Evolutionary conservation across 2,329 filamentous ascomycete genomes (phyloP).

Genomic region (Scolecobasidium constrictum): DNA sequence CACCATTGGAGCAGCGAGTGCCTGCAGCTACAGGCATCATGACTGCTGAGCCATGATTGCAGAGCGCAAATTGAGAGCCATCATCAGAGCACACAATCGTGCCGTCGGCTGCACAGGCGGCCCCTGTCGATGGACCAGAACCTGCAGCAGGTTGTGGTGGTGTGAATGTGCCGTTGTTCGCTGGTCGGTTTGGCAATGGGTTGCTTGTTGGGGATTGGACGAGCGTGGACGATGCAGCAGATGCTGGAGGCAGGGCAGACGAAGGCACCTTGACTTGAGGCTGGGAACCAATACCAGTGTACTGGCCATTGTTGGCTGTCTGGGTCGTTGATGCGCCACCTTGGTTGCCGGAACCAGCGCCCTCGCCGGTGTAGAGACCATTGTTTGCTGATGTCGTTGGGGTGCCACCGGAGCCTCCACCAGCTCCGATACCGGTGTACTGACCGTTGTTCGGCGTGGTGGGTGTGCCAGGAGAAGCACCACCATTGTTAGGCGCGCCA

Average conservation of each 20-base stretch:
- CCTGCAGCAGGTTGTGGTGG: not conserved
- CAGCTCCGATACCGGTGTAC: not conserved
- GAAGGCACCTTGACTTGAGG: not conserved
- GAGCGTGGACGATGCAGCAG: not conserved
- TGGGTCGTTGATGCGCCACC: not conserved
- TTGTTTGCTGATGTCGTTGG: not conserved
- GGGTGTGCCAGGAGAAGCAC: not conserved
- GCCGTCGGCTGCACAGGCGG: slow-evolving; percentile 7
- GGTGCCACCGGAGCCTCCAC: not conserved
- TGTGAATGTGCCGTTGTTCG: not conserved
- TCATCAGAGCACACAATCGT: slow-evolving; percentile 7
- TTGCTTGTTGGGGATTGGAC: not conserved
- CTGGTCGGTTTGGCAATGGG: not conserved
- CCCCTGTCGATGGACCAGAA: not conserved
- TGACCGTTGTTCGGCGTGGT: not conserved
- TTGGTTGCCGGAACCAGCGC: not conserved
- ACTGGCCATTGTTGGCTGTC: not conserved
- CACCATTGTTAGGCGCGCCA: not conserved
- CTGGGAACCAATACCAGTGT: not conserved
- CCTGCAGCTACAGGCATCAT: slow-evolving; percentile 5
- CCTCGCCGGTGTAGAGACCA: not conserved
- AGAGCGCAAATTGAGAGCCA: slow-evolving; percentile 7
- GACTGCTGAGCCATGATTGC: slow-evolving; percentile 4
- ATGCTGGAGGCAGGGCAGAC: not conserved
- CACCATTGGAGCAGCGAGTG: slow-evolving; percentile 3